Evolutionary conservation across 108 stramenopile genomes (phyloP).

Genomic region (Fragilaria radians): DNA sequence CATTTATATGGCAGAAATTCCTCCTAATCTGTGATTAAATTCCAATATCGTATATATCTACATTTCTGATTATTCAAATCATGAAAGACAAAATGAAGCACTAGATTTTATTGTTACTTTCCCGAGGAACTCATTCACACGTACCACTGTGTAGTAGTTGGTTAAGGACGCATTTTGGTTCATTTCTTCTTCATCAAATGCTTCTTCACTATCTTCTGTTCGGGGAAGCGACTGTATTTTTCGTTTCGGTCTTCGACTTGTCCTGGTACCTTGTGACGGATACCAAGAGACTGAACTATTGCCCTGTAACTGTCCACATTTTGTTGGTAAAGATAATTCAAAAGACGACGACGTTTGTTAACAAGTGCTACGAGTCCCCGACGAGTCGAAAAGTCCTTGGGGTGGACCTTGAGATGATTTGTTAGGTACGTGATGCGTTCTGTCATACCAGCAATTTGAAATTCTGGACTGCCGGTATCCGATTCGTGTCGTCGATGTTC

Average conservation of each 20-base stretch:
- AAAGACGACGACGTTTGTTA: conserved; percentile 90
- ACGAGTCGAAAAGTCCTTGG: conserved; percentile 92
- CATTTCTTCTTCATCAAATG: conserved; percentile 57
- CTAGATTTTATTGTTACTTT: too few relatives aligned
- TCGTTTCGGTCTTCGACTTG: conserved; percentile 49
- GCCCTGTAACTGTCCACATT: conserved; percentile 59
- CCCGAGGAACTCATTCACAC: too few relatives aligned
- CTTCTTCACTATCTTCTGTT: conserved; percentile 73
- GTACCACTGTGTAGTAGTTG: too few relatives aligned
- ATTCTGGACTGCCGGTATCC: conserved; percentile 89
- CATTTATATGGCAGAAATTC: too few relatives aligned
- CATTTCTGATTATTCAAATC: too few relatives aligned
- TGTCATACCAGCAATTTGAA: conserved; percentile 92
- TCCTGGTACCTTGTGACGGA: conserved; percentile 84
- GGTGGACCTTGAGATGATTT: conserved; percentile 83
- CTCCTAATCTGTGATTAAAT: too few relatives aligned
- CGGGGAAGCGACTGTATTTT: conserved; percentile 64
- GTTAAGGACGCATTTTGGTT: too few relatives aligned
- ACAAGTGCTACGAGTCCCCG: conserved; percentile 94
- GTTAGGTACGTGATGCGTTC: conserved; percentile 93
- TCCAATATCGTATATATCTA: too few relatives aligned
- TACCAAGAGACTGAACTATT: conserved; percentile 58
- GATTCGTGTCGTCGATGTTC: conserved; percentile 72
- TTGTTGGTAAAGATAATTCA: conserved; percentile 80
- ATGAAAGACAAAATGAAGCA: too few relatives aligned